Evolutionary conservation across 495 filamentous ascomycete species (phyloP).

Genomic region (Penicillium simplicissimum): DNA sequence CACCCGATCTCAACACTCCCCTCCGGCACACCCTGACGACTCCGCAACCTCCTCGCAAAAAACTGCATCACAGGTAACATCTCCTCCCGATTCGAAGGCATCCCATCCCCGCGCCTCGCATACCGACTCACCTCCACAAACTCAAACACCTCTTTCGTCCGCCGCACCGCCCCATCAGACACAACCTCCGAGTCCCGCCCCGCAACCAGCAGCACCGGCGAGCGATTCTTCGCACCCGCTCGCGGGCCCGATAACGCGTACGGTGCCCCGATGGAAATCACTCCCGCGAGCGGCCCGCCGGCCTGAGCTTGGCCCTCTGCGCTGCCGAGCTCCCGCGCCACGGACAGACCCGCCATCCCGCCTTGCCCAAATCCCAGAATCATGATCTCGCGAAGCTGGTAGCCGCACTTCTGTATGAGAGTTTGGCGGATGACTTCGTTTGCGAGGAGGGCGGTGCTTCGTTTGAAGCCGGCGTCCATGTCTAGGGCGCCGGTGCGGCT

Average conservation of each 20-base stretch:
- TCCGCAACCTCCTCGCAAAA: constrained; percentile 74
- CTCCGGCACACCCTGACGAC: constrained; percentile 59
- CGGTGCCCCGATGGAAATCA: constrained; percentile 75
- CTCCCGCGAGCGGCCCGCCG: constrained; percentile 51
- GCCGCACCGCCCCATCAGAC: constrained; percentile 60
- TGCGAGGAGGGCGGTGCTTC: constrained; percentile 50
- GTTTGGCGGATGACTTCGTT: constrained; percentile 59
- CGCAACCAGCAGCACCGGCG: constrained; percentile 73
- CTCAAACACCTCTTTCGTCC: constrained; percentile 67
- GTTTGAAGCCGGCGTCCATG: constrained; percentile 73
- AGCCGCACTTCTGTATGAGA: constrained; percentile 70
- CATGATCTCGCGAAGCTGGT: constrained; percentile 65
- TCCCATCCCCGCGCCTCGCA: constrained; percentile 71
- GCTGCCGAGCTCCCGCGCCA: constrained; percentile 40
- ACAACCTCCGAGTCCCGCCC: constrained; percentile 64
- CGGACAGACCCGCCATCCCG: constrained; percentile 71
- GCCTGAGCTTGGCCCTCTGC: constrained; percentile 27
- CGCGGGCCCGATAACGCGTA: constrained; percentile 54
- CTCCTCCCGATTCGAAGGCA: constrained; percentile 83
- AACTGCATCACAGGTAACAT: constrained; percentile 93
- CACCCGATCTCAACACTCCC: constrained; percentile 58
- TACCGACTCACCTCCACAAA: constrained; percentile 75
- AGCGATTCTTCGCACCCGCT: constrained; percentile 53
- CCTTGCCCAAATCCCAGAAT: constrained; percentile 89
- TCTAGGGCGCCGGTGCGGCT: constrained; percentile 64